Evolutionary conservation across 192 early-diverging fungal genomes (phyloP).

Genomic region (Linnemannia schmuckeri): DNA sequence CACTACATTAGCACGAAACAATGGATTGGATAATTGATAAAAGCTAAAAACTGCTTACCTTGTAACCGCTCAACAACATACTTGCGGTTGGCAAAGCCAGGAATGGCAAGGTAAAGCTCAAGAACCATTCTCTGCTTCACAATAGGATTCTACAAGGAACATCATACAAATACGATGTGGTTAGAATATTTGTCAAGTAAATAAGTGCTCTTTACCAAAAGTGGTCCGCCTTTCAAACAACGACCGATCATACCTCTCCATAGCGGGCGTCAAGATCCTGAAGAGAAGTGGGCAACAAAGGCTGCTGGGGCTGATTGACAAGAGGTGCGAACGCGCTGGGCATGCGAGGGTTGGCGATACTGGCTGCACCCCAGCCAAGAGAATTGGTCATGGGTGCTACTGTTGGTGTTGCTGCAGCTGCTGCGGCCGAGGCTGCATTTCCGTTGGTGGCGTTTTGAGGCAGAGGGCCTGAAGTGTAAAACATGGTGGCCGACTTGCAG

Average conservation of each 20-base stretch:
- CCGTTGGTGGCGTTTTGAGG: constrained; percentile 26
- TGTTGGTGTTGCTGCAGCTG: constrained; percentile 11
- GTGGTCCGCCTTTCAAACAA: too few relatives aligned
- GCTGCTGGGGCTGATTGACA: constrained; percentile 25
- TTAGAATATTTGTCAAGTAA: background rate
- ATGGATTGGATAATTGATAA: background rate
- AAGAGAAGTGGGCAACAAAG: constrained; percentile 40
- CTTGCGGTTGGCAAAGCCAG: constrained; percentile 49
- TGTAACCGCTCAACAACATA: constrained; percentile 48
- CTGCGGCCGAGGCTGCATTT: background rate
- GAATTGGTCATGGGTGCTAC: constrained; percentile 27
- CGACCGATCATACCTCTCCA: constrained; percentile 20
- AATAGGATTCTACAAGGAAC: constrained; percentile 8
- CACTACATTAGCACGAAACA: background rate
- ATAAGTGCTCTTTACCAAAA: background rate
- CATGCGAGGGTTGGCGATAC: constrained; percentile 35
- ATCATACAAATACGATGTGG: background rate
- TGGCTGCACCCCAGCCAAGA: constrained; percentile 50
- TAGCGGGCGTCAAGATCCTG: constrained; percentile 48
- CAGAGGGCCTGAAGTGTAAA: constrained; percentile 32
- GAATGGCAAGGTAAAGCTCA: constrained; percentile 42
- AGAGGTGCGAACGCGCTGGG: constrained; percentile 27
- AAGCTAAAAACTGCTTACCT: constrained; percentile 8
- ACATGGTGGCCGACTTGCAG: constrained; percentile 54
- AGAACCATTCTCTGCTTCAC: constrained; percentile 39